These are phyloP conservation scores for Dendrobium officinale DNA, from an alignment of 106 monocot species.

Conservation along the genomic window DNA sequence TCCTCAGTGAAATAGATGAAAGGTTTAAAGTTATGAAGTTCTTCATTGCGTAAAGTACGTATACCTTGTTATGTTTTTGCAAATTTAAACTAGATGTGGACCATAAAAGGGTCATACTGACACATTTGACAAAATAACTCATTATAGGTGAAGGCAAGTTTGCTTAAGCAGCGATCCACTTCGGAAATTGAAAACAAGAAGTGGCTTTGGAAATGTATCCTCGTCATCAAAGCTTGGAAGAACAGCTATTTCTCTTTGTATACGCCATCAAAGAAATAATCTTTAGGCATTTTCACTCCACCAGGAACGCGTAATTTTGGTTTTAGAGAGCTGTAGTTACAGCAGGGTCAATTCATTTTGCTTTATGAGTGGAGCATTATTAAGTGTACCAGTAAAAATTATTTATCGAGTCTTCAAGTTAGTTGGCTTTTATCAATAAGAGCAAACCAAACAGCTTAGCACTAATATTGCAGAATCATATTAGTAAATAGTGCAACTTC, in stretches of 20 bases:
- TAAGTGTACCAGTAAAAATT: neutral
- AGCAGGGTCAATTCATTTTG: neutral
- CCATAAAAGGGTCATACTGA: neutral
- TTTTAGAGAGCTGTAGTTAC: neutral
- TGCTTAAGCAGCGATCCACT: neutral
- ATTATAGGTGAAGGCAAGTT: neutral
- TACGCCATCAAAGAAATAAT: neutral
- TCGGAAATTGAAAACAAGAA: neutral
- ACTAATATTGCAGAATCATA: neutral
- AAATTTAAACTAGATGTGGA: neutral
- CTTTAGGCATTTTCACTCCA: neutral
- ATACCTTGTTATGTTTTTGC: neutral
- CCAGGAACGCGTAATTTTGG: neutral
- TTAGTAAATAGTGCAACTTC: neutral
- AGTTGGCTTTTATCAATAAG: neutral
- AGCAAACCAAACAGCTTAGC: neutral
- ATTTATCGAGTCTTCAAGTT: neutral
- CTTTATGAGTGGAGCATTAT: neutral
- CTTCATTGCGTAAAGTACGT: no score
- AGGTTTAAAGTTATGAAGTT: no score
- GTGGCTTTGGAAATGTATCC: neutral
- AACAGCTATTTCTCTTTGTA: neutral
- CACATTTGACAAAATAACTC: neutral
- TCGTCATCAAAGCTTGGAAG: neutral
- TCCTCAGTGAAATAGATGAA: no score